Evolutionary conservation across 495 filamentous ascomycete species (phyloP).

Genomic region (Aspergillus nidulans): DNA sequence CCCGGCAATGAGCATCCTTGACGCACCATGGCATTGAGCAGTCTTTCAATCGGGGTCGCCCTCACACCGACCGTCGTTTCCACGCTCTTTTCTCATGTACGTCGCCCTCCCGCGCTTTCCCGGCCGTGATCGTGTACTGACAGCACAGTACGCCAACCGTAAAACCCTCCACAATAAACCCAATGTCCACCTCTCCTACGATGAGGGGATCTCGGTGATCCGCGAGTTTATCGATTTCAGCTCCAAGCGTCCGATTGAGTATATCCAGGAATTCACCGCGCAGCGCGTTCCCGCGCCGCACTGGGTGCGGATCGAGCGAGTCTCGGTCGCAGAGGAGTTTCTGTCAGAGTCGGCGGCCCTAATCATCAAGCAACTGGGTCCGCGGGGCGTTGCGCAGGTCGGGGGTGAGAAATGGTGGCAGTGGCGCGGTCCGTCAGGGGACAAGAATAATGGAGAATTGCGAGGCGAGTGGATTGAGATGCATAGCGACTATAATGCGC

Average conservation of each 20-base stretch:
- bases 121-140: not conserved
- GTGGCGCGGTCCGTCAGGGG: constrained; percentile 63
- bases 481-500: constrained; percentile 70
- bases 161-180: constrained; percentile 71
- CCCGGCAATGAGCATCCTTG: not conserved
- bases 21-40: constrained; percentile 60
- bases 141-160: constrained; percentile 69
- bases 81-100: constrained; percentile 74
- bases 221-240: constrained; percentile 78
- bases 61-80: constrained; percentile 75
- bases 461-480: constrained; percentile 96
- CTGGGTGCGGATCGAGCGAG: constrained; percentile 77
- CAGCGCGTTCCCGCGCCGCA: constrained; percentile 87
- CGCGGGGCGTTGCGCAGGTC: constrained; percentile 63
- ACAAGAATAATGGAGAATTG: constrained; percentile 37
- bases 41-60: constrained; percentile 64
- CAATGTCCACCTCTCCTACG: constrained; percentile 83
- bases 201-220: constrained; percentile 86
- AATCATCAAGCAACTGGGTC: constrained; percentile 67
- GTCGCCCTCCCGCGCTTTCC: constrained; percentile 13
- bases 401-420: constrained; percentile 92
- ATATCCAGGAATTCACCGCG: constrained; percentile 81
- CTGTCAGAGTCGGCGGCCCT: constrained; percentile 57
- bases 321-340: constrained; percentile 60
- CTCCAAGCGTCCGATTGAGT: constrained; percentile 84